Conservation (phyloP, 495 filamentous ascomycete genomes). For the Acidomyces sp. region DNA sequence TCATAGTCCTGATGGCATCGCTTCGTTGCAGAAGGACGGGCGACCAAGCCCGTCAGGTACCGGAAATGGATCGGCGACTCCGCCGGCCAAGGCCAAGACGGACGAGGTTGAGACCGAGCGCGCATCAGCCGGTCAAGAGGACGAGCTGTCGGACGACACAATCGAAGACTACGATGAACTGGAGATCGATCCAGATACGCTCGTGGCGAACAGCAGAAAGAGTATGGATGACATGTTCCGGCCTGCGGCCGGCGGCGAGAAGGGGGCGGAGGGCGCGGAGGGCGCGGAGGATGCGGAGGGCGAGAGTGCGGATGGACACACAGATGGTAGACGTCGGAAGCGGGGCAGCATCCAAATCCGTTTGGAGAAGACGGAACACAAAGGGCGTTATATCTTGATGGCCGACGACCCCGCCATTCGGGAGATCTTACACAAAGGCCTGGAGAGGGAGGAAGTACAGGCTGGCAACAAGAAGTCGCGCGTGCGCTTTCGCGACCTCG, state of each 20-base stretch:
- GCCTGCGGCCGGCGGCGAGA: neutral
- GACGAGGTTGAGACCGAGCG: neutral
- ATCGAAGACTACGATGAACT: slow-evolving; percentile 23
- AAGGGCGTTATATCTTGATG: slow-evolving; percentile 39
- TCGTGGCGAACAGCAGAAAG: slow-evolving; percentile 13
- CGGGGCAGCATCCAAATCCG: slow-evolving; percentile 34
- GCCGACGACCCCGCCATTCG: slow-evolving; percentile 43
- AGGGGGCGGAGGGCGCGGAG: neutral
- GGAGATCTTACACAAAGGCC: slow-evolving; percentile 34
- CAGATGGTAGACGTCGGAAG: slow-evolving; percentile 5
- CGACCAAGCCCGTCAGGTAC: neutral
- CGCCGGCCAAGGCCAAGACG: neutral
- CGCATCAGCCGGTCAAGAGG: neutral
- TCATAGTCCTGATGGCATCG: slow-evolving; percentile 3
- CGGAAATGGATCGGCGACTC: slow-evolving; percentile 1
- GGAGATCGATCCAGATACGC: slow-evolving; percentile 19
- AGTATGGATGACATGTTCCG: slow-evolving; percentile 5
- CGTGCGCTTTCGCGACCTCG: slow-evolving; percentile 47
- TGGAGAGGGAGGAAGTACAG: slow-evolving; percentile 34
- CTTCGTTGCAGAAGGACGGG: neutral
- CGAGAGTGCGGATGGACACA: too few relatives aligned
- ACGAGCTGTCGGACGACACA: slow-evolving; percentile 8
- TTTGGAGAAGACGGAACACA: slow-evolving; percentile 34
- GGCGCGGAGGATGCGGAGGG: too few relatives aligned
- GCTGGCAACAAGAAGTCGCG: slow-evolving; percentile 29